phyloP scores from a whole-genome alignment of 768 basidiomycete species.

The Agrocybe praecox region DNA sequence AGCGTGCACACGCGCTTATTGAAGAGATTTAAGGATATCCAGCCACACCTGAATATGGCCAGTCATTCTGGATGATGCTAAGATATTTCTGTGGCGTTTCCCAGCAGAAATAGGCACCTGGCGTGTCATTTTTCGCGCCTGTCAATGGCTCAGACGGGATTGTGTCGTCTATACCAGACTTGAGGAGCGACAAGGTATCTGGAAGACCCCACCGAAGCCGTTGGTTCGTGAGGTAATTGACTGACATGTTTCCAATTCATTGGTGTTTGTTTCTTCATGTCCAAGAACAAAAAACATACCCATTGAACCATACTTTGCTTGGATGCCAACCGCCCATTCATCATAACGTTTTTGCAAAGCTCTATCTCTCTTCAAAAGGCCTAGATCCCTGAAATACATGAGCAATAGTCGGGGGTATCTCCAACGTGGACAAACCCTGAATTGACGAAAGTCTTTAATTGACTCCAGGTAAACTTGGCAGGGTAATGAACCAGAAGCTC shows the following conservation, averaged over 20 bases:
- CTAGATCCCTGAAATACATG: conserved; percentile 61
- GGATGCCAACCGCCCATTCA: conserved; percentile 57
- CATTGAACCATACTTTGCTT: conserved; percentile 61
- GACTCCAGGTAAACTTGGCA: conserved; percentile 72
- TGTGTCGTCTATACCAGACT: conserved; percentile 42
- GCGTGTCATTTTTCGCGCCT: conserved; percentile 35
- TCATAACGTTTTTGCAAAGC: conserved; percentile 70
- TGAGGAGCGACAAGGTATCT: conserved; percentile 64
- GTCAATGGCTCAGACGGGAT: not conserved
- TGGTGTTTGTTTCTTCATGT: not conserved
- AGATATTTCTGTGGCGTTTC: conserved; percentile 59
- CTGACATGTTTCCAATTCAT: conserved; percentile 33
- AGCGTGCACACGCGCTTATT: not conserved
- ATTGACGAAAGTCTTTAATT: conserved; percentile 77
- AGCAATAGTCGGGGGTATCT: not conserved
- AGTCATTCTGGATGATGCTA: conserved; percentile 81
- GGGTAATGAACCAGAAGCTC: conserved; percentile 74
- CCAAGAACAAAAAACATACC: conserved; percentile 42
- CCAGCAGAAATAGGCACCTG: conserved; percentile 62
- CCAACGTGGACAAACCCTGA: conserved; percentile 57
- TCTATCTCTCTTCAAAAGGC: conserved; percentile 74
- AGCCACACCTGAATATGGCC: conserved; percentile 80
- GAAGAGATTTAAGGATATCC: not conserved
- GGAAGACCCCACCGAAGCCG: conserved; percentile 78
- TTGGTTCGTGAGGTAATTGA: conserved; percentile 68